phyloP scores from a whole-genome alignment of 768 basidiomycete genomes.

The Collybiopsis confluens region DNA sequence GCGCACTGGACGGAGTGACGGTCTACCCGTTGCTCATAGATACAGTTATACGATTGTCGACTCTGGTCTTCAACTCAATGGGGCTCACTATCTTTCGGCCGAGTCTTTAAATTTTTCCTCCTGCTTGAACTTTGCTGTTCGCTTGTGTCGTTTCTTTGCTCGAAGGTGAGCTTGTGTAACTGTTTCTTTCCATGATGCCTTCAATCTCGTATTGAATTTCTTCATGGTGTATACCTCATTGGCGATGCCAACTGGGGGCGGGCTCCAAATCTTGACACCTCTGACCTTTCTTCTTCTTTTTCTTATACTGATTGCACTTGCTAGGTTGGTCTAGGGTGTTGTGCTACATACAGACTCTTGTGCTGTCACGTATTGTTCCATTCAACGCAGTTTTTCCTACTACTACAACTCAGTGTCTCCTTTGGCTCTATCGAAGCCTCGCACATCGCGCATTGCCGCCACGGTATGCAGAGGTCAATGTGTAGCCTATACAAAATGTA shows the following conservation, averaged over 20 bases:
- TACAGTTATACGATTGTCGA: slow-evolving; percentile 84
- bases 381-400: not conserved
- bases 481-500: not conserved
- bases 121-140: slow-evolving; percentile 51
- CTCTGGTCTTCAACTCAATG: slow-evolving; percentile 73
- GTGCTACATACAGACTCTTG: too few relatives aligned
- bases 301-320: too few relatives aligned
- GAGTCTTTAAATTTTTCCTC: slow-evolving; percentile 44
- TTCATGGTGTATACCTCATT: slow-evolving; percentile 80
- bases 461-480: slow-evolving; percentile 6
- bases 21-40: slow-evolving; percentile 74
- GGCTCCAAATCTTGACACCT: slow-evolving; percentile 74
- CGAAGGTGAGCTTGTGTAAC: slow-evolving; percentile 13
- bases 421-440: slow-evolving; percentile 7
- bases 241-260: slow-evolving; percentile 36
- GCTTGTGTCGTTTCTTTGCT: slow-evolving; percentile 6
- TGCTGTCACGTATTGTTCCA: too few relatives aligned
- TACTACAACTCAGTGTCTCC: not conserved
- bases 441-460: not conserved
- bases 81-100: slow-evolving; percentile 85
- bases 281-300: slow-evolving; percentile 35
- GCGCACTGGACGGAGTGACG: slow-evolving; percentile 33
- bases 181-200: slow-evolving; percentile 51
- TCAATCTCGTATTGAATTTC: slow-evolving; percentile 74
- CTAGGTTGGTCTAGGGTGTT: too few relatives aligned